Conservation (phyloP, 306 rosid genomes). For the Acacia acuminata region DNA sequence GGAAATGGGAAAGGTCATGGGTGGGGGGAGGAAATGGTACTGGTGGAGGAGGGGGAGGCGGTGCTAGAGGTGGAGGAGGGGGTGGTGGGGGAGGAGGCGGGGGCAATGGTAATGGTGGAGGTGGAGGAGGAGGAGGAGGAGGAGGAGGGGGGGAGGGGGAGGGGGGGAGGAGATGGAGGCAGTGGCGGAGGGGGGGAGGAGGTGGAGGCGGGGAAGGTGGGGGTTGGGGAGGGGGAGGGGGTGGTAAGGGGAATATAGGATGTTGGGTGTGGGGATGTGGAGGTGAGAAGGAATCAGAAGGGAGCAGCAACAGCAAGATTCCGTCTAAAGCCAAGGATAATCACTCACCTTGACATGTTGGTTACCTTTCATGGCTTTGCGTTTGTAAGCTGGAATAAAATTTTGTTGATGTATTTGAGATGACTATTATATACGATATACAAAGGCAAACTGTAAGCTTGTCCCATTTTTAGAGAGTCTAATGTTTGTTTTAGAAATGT, state of each 20-base stretch:
- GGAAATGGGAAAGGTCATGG: neutral
- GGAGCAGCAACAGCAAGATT: neutral
- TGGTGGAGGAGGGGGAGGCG: neutral
- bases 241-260: constrained; percentile 13
- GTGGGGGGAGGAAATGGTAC: neutral
- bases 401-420: neutral
- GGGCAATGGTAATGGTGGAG: neutral
- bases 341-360: neutral
- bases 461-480: neutral
- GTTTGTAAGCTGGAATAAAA: neutral
- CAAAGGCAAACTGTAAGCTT: neutral
- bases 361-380: neutral
- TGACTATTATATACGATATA: neutral
- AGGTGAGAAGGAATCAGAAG: neutral
- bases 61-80: neutral
- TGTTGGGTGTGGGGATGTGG: constrained; percentile 50
- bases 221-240: neutral
- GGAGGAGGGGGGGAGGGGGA: neutral
- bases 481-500: neutral
- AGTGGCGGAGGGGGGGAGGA: too few species aligned
- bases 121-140: neutral
- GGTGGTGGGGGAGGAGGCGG: neutral
- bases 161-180: neutral
- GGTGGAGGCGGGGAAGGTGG: neutral
- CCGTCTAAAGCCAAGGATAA: constrained; percentile 16